Base-by-base conservation (phyloP, 1,284 basidiomycete genomes). In the Dichomitus squalens region DNA sequence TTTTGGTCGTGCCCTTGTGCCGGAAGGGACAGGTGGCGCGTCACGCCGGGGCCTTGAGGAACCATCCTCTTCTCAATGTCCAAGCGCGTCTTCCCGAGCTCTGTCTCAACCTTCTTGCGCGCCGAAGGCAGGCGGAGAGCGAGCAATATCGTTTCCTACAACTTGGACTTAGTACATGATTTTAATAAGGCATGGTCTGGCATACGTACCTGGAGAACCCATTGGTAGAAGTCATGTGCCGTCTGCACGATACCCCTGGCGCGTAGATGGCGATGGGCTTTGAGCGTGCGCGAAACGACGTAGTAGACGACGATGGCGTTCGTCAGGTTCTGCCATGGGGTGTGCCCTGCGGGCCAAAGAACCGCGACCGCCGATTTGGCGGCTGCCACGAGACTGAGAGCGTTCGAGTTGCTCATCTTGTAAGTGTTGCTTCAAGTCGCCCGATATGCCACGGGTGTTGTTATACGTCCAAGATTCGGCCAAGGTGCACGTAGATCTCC, bases 1-100 rank as follows among this genome's bases (percentile, higher is more conserved):
- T 90, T 87, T n/a, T 82, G 63, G 1, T 85, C 77, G 61, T 86
- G 80, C 2, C 95, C 93, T 31, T 85, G 70, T 0, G 76, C 72
- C 0, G 95, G 93, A 1, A 97, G 74, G 1, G 82, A 67, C 1
- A 90, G 77, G 68, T 91, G 82, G 7, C 87, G 80, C 4, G 82
- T 78, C 6, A 92, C 82, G 23, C 77, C 76, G 9, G 78, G 79
- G 12, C 79, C 88, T 66, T 81, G 82, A 1, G 82, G 88, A 25
- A 88, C 79, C 38, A 98, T 79, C 68, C 87, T 86, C 55, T 76
- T 76, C 63, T 90, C 83, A 21, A 96, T 84, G 29, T 88, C 82
- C 3, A 78, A 69, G 53, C 80, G 83, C 1, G 87, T 86, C 66
- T 87, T 80, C 54, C 76, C 82, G 71, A 98, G 82, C 70, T 96